Conservation (phyloP, 2,329 filamentous ascomycete species). For the Neofusicoccum parvum region DNA sequence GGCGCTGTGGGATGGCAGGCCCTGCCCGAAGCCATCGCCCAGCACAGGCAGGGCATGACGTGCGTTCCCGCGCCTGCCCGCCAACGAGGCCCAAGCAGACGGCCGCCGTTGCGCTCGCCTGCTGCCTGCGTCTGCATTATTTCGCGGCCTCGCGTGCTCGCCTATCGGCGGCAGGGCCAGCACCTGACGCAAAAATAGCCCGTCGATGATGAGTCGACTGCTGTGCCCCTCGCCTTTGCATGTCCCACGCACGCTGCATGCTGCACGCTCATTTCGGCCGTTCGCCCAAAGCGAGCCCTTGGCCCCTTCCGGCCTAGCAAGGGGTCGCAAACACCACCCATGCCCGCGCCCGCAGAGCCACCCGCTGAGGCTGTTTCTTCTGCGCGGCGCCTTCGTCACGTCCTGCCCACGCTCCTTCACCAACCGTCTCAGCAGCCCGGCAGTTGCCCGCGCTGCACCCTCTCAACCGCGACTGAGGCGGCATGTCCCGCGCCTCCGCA, state of each 20-base stretch:
- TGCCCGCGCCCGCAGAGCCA: constrained; percentile 15
- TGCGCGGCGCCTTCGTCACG: constrained; percentile 17
- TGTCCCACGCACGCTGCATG: constrained; percentile 11
- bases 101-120: background rate
- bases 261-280: constrained; percentile 20
- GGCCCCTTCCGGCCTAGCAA: constrained; percentile 17
- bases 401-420: constrained; percentile 9
- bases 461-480: background rate
- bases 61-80: constrained; percentile 12
- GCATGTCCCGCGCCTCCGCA: constrained; percentile 16
- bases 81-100: background rate
- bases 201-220: constrained; percentile 9
- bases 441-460: background rate
- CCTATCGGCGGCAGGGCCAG: constrained; percentile 7
- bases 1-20: constrained; percentile 11
- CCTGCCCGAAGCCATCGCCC: constrained; percentile 17
- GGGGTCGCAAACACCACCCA: constrained; percentile 13
- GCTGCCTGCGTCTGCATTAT: background rate
- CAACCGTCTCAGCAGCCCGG: constrained; percentile 13
- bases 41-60: constrained; percentile 7
- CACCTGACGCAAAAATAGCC: constrained; percentile 10
- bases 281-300: constrained; percentile 13
- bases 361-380: constrained; percentile 18
- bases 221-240: constrained; percentile 17
- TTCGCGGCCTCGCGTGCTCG: background rate